Evolutionary conservation across 75 land plant genomes (phyloP), one percentile per base, ranked within the genome.

Genomic region (Gnetum montanum): DNA sequence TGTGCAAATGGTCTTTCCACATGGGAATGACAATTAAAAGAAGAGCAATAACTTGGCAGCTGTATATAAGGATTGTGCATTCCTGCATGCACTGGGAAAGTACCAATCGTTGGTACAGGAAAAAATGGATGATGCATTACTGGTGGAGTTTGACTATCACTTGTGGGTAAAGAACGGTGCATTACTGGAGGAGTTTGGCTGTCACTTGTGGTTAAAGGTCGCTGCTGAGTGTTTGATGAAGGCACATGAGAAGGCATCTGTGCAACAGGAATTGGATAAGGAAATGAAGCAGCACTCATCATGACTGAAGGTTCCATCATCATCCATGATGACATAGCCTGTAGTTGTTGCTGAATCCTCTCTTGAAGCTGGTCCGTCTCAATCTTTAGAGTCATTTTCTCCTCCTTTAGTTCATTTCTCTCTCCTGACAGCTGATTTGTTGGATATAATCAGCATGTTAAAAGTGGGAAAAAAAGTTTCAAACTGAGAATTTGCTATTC

Each of bases 401-500:
- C 99, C 69, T 86, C 96, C 65, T 84, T 73, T 6, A 95, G 80
- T 54, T 90, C 99, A 33, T 80, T 95, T 57, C 85, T 93, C 67
- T 93, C 98, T 59, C 90, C 97, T 13, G 85, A 74, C 49, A 95
- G 67, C 99, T 95, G 77, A 53, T 61, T 50, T 7, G 22, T n/a
- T n/a, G n/a, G n/a, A 11, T 57, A 43, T 2, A 36, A 31, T 66
- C 35, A 23, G 18, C 63, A 5, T 23, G 22, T 27, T 12, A 38
- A 35, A 45, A 30, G 40, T 28, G 38, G 1, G n/a, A 15, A 10
- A 1, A 26, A 31, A 28, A 15, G 22, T 11, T 54, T 23, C 31
- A 2, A 16, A 27, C 1, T 20, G 10, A 34, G 5, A 55, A 63
- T 16, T n/a, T n/a, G n/a, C n/a, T n/a, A n/a, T n/a, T n/a, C n/a